phyloP scores from a whole-genome alignment of 2,329 filamentous ascomycete genomes.

The Cladosporium sp. region DNA sequence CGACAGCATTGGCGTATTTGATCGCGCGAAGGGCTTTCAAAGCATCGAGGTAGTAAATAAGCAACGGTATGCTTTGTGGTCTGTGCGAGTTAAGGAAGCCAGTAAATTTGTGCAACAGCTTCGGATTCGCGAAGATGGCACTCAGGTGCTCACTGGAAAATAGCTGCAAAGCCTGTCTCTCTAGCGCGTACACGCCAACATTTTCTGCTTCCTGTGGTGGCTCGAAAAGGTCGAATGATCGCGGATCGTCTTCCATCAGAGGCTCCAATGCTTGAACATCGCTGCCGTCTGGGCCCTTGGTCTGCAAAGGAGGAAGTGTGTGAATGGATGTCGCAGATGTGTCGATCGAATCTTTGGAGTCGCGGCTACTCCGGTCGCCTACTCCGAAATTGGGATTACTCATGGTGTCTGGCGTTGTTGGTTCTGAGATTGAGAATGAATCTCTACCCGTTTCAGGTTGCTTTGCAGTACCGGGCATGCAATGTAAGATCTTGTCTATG shows the following conservation, averaged over 20 bases:
- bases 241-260: conserved; percentile 54
- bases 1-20: conserved; percentile 68
- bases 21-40: conserved; percentile 71
- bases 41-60: conserved; percentile 72
- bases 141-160: conserved; percentile 66
- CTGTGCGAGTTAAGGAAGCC: conserved; percentile 63
- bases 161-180: conserved; percentile 63
- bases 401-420: conserved; percentile 23
- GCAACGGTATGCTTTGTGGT: conserved; percentile 62
- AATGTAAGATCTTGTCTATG: conserved; percentile 10
- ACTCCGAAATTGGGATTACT: conserved; percentile 23
- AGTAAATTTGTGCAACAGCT: conserved; percentile 65
- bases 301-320: conserved; percentile 46
- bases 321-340: conserved; percentile 39
- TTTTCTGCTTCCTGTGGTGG: conserved; percentile 33
- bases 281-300: conserved; percentile 41
- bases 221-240: conserved; percentile 55
- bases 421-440: conserved; percentile 11
- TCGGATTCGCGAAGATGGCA: conserved; percentile 64
- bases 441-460: conserved; percentile 3
- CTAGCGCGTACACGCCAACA: conserved; percentile 55
- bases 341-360: conserved; percentile 38
- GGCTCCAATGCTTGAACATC: conserved; percentile 48
- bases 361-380: conserved; percentile 36
- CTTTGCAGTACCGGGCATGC: conserved; percentile 8